These are phyloP conservation scores for Penicillium riverlandense DNA, from an alignment of 495 filamentous ascomycete genomes.

Conservation along the genomic window DNA sequence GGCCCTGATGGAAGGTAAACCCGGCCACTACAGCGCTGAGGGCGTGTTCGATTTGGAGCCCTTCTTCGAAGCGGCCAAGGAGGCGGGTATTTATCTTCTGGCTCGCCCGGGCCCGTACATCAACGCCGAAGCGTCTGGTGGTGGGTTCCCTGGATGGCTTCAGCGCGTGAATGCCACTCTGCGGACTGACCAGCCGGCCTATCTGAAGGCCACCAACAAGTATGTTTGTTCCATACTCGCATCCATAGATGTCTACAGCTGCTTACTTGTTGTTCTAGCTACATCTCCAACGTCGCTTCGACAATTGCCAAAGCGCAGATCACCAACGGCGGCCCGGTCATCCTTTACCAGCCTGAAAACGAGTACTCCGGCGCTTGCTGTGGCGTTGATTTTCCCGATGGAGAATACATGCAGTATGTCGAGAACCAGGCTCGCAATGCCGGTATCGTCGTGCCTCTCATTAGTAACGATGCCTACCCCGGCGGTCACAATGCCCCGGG, in stretches of 20 bases:
- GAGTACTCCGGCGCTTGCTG: constrained; percentile 52
- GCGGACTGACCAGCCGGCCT: constrained; percentile 52
- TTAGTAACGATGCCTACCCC: constrained; percentile 63
- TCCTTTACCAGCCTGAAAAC: constrained; percentile 74
- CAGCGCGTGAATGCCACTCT: constrained; percentile 56
- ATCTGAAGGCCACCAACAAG: constrained; percentile 59
- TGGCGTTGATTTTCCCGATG: constrained; percentile 45
- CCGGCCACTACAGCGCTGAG: constrained; percentile 57
- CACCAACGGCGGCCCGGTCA: constrained; percentile 71
- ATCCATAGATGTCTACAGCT: no score
- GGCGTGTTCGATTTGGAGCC: constrained; percentile 62
- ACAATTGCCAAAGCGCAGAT: constrained; percentile 70
- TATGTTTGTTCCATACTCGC: constrained; percentile 7
- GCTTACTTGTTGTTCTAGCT: constrained; percentile 14
- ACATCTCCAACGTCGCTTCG: constrained; percentile 40
- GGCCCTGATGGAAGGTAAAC: constrained; percentile 73
- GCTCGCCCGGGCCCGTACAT: constrained; percentile 65
- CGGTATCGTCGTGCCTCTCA: constrained; percentile 66
- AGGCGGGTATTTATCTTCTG: constrained; percentile 67
- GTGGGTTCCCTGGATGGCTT: constrained; percentile 60
- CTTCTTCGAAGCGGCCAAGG: constrained; percentile 63
- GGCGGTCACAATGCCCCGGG: constrained; percentile 60
- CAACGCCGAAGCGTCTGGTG: constrained; percentile 59
- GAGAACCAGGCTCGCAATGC: constrained; percentile 59
- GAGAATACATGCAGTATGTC: constrained; percentile 62